These are phyloP conservation scores for Penicillium goetzii DNA, from an alignment of 495 filamentous ascomycete species.

Conservation along the genomic window DNA sequence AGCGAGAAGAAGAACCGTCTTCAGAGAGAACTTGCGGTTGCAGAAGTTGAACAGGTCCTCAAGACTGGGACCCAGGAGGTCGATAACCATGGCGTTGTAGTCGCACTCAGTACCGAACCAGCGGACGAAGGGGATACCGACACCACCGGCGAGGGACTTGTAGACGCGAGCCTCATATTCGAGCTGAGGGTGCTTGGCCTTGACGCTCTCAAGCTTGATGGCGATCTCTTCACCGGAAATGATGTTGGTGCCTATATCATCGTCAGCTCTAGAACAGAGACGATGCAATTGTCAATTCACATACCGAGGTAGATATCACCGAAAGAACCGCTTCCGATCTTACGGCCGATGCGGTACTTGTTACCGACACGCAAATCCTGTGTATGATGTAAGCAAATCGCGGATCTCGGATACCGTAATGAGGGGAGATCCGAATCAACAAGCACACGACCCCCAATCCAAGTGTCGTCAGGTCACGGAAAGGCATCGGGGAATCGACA, in stretches of 20 bases:
- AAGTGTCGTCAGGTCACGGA: not conserved
- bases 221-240: slow-evolving; percentile 99
- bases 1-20: slow-evolving; percentile 97
- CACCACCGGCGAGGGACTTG: slow-evolving; percentile 97
- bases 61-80: slow-evolving; percentile 94
- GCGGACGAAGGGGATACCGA: slow-evolving; percentile 98
- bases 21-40: slow-evolving; percentile 99
- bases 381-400: slow-evolving; percentile 24
- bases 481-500: not conserved
- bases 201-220: slow-evolving; percentile 99
- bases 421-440: not conserved
- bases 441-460: not conserved
- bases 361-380: slow-evolving; percentile 99
- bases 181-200: slow-evolving; percentile 99
- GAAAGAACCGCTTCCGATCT: slow-evolving; percentile 98
- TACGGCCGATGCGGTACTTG: slow-evolving; percentile 99
- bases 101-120: slow-evolving; percentile 99
- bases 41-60: slow-evolving; percentile 99
- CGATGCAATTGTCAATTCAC: slow-evolving; percentile 23
- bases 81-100: slow-evolving; percentile 99
- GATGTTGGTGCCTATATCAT: slow-evolving; percentile 84
- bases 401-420: not conserved
- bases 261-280: slow-evolving; percentile 12
- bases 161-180: slow-evolving; percentile 99
- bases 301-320: slow-evolving; percentile 97